Percentiles rank a stretch among this genome's conserved stretches.
phyloP scores from a whole-genome alignment of 306 rosid species.

The Citrullus amarus region DNA sequence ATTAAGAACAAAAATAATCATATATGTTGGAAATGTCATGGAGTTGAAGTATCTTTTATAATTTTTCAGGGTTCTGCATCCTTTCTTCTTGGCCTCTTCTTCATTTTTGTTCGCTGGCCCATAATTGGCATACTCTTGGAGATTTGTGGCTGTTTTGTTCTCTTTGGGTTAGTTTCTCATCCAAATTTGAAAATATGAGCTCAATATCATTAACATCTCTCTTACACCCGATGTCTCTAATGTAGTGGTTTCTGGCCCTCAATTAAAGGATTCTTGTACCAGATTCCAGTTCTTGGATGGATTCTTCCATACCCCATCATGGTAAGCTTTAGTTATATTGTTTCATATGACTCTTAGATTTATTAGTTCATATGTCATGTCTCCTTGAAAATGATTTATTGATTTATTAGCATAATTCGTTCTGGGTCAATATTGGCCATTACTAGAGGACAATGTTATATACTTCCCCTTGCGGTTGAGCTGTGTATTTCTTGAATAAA shows the following conservation, averaged over 20 bases:
- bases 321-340: slow-evolving; percentile 40
- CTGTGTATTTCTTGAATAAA: not conserved
- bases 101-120: slow-evolving; percentile 91
- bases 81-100: slow-evolving; percentile 77
- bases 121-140: slow-evolving; percentile 68
- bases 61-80: slow-evolving; percentile 73
- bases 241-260: slow-evolving; percentile 81
- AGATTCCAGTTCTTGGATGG: slow-evolving; percentile 84
- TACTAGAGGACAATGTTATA: not conserved
- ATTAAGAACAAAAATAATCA: not conserved
- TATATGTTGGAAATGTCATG: not conserved
- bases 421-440: not conserved
- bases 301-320: slow-evolving; percentile 45
- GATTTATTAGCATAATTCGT: not conserved
- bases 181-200: not conserved
- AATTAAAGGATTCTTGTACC: slow-evolving; percentile 55
- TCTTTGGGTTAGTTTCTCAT: slow-evolving; percentile 63
- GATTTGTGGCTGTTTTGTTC: slow-evolving; percentile 57
- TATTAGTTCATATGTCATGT: not conserved
- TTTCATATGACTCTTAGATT: slow-evolving; percentile 9
- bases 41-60: not conserved
- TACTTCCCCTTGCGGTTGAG: not conserved
- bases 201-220: not conserved
- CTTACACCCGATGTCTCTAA: not conserved
- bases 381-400: not conserved